phyloP scores from a whole-genome alignment of 2,329 filamentous ascomycete species.

The Fusarium sp. region DNA sequence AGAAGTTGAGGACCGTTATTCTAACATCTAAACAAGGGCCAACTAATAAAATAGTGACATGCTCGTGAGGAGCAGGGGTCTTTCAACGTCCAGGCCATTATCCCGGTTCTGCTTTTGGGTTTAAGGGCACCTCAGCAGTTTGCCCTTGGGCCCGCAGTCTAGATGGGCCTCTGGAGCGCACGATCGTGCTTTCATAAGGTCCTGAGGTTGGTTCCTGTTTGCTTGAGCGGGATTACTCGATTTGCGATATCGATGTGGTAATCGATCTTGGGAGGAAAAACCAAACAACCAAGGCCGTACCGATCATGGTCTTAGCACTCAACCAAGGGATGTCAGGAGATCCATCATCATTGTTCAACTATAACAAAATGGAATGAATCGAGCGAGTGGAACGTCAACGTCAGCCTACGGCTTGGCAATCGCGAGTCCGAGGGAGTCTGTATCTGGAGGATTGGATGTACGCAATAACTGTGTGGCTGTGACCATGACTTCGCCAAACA shows the following conservation, averaged over 20 bases:
- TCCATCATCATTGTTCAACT: not conserved
- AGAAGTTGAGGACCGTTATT: constrained; percentile 16
- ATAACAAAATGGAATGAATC: constrained; percentile 2
- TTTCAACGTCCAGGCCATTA: constrained; percentile 13
- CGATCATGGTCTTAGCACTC: constrained; percentile 9
- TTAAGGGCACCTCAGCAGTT: constrained; percentile 7
- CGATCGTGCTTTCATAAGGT: constrained; percentile 2
- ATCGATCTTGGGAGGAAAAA: constrained; percentile 10
- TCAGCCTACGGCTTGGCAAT: constrained; percentile 39
- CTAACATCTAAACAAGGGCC: not conserved
- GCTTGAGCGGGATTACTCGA: not conserved
- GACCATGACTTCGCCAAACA: constrained; percentile 32
- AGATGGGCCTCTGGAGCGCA: constrained; percentile 15
- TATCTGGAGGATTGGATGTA: constrained; percentile 12
- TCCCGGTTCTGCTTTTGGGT: constrained; percentile 20
- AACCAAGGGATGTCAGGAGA: constrained; percentile 1
- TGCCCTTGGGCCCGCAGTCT: constrained; percentile 12
- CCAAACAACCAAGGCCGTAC: constrained; percentile 13
- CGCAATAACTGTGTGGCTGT: constrained; percentile 37
- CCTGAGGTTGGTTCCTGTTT: constrained; percentile 6
- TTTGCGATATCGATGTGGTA: not conserved
- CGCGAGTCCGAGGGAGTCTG: constrained; percentile 4
- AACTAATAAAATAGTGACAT: constrained; percentile 9
- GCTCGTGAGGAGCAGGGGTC: constrained; percentile 9
- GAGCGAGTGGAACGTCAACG: constrained; percentile 32